These are phyloP conservation scores for Blepharisma stoltei DNA, from an alignment of 73 alveolate genomes.

Conservation along the genomic window DNA sequence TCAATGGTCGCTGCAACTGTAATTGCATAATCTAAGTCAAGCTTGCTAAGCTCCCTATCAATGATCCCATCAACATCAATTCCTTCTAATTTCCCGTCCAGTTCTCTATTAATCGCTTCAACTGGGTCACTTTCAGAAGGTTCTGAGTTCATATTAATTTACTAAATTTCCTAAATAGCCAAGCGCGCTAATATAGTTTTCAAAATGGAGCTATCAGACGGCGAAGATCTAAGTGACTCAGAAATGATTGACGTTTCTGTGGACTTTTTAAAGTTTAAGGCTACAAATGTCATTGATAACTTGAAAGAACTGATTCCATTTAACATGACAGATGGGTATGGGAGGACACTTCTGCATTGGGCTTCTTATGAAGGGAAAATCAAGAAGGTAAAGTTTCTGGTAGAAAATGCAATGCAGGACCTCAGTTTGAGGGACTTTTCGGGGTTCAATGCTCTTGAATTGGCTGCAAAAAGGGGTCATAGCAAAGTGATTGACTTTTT, in stretches of 20 bases:
- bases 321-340: not conserved
- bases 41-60: not conserved
- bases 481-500: not conserved
- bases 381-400: not conserved
- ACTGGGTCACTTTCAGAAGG: constrained; percentile 4
- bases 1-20: constrained; percentile 5
- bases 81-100: constrained; percentile 5
- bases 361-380: not conserved
- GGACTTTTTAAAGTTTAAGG: too few relatives aligned
- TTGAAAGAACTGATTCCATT: not conserved
- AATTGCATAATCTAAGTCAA: not conserved
- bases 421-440: not conserved
- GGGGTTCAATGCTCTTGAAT: not conserved
- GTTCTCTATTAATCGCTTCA: not conserved
- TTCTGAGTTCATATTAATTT: not conserved
- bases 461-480: not conserved
- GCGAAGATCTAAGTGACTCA: too few relatives aligned
- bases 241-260: too few relatives aligned
- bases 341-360: not conserved
- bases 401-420: not conserved
- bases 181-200: too few relatives aligned
- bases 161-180: too few relatives aligned
- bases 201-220: too few relatives aligned
- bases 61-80: constrained; percentile 9
- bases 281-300: not conserved